phyloP scores from a whole-genome alignment of 2,329 filamentous ascomycete genomes.

The Nannizziopsis arthrosporioides region DNA sequence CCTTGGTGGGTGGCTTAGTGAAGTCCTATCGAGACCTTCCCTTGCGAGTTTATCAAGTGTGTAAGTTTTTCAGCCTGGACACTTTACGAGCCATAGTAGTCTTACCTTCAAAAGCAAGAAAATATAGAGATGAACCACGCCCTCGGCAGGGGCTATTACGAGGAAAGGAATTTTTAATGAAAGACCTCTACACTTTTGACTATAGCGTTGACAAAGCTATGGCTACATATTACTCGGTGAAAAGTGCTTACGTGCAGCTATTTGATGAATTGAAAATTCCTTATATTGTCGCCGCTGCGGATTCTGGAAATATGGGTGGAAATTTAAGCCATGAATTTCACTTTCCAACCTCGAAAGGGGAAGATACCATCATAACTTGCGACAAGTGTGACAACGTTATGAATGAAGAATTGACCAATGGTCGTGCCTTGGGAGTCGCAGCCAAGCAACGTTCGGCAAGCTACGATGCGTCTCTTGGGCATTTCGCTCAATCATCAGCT shows the following conservation, averaged over 20 bases:
- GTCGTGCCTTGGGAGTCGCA: constrained; percentile 21
- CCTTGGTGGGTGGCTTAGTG: constrained; percentile 58
- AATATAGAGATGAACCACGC: constrained; percentile 85
- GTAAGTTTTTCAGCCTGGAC: constrained; percentile 35
- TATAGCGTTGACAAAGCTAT: constrained; percentile 54
- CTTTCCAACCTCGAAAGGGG: constrained; percentile 64
- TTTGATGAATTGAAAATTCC: constrained; percentile 76
- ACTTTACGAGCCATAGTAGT: constrained; percentile 5
- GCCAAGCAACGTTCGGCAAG: constrained; percentile 17
- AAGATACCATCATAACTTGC: constrained; percentile 75
- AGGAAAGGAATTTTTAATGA: constrained; percentile 91
- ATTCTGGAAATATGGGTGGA: constrained; percentile 93
- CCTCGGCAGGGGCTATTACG: constrained; percentile 80
- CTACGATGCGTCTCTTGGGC: background rate
- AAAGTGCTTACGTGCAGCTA: constrained; percentile 59
- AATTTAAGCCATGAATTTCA: constrained; percentile 92
- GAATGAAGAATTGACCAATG: constrained; percentile 74
- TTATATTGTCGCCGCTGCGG: constrained; percentile 73
- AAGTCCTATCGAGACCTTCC: constrained; percentile 80
- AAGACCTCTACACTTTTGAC: constrained; percentile 96
- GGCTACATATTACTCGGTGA: constrained; percentile 66
- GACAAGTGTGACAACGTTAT: constrained; percentile 60
- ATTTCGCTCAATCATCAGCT: constrained; percentile 15
- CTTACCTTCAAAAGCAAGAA: constrained; percentile 50
- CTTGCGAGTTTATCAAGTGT: constrained; percentile 79